Conservation (phyloP, 192 early-diverging fungal species). For the Radiomyces spectabilis region DNA sequence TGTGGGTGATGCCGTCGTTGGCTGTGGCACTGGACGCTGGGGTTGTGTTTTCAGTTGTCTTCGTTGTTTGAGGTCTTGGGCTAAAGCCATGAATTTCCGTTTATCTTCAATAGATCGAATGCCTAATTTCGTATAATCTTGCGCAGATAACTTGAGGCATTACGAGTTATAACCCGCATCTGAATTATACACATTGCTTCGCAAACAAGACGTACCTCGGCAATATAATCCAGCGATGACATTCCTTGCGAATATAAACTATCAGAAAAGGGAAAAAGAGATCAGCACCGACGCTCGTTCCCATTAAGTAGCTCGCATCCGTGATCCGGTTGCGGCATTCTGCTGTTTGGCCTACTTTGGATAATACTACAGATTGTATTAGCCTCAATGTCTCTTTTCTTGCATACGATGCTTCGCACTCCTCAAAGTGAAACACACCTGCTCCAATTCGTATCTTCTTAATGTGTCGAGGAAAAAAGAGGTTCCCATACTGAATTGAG, state of each 20-base stretch:
- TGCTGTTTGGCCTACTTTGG: constrained; percentile 2
- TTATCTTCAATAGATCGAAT: constrained; percentile 34
- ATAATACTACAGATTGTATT: constrained; percentile 1
- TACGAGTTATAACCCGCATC: no score
- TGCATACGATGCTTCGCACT: background rate
- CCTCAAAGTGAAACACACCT: constrained; percentile 2
- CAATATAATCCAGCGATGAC: constrained; percentile 4
- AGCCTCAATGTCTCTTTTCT: background rate
- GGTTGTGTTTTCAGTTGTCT: background rate
- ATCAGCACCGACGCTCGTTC: background rate
- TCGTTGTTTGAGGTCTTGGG: constrained; percentile 1
- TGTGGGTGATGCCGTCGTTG: constrained; percentile 2
- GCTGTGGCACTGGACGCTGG: background rate
- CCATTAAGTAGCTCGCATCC: background rate
- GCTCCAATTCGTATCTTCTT: constrained; percentile 10
- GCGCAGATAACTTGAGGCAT: background rate
- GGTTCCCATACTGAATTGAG: no score
- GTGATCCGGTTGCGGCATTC: background rate
- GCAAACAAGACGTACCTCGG: background rate
- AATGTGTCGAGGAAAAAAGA: constrained; percentile 4
- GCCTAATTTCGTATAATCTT: constrained; percentile 1
- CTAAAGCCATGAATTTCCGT: constrained; percentile 32
- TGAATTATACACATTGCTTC: background rate
- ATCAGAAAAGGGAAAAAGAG: background rate
- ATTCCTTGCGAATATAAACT: constrained; percentile 10